A percentile compares a stretch with the other conserved stretches of the same genome.
Conservation (phyloP, 164 flowering plant genomes). For the Liriodendron chinense region DNA sequence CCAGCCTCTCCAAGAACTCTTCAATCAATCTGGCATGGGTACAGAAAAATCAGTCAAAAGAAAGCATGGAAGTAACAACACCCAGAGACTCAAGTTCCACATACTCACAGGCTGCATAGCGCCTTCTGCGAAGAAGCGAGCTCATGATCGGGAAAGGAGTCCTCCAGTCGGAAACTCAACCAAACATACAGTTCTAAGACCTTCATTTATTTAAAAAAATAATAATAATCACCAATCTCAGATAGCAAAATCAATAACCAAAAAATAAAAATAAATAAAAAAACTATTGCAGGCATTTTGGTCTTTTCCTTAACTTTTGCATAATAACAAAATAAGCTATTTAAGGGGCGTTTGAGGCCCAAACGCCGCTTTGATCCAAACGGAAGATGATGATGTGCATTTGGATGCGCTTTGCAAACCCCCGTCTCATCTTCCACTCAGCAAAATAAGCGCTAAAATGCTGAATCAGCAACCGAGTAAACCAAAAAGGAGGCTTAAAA, state of each 20-base stretch:
- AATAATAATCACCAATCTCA: not conserved
- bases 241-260: not conserved
- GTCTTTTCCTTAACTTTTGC: too few relatives aligned
- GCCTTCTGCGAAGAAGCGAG: slow-evolving; percentile 83
- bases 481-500: too few relatives aligned
- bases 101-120: slow-evolving; percentile 76
- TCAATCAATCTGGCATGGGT: slow-evolving; percentile 65
- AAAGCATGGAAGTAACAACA: not conserved
- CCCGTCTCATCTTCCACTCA: too few relatives aligned
- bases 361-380: too few relatives aligned
- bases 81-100: not conserved
- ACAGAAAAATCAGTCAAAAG: not conserved
- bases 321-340: too few relatives aligned
- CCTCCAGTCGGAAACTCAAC: slow-evolving; percentile 90
- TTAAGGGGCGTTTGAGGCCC: too few relatives aligned
- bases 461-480: too few relatives aligned
- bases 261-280: too few relatives aligned
- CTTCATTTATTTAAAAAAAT: slow-evolving; percentile 32
- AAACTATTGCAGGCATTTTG: too few relatives aligned
- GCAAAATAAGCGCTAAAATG: too few relatives aligned
- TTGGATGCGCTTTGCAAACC: too few relatives aligned
- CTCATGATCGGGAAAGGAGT: slow-evolving; percentile 83
- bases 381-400: too few relatives aligned
- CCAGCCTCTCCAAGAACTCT: slow-evolving; percentile 71
- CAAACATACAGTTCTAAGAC: slow-evolving; percentile 95